phyloP scores from a whole-genome alignment of 73 alveolate species.

The Stentor roeselii region DNA sequence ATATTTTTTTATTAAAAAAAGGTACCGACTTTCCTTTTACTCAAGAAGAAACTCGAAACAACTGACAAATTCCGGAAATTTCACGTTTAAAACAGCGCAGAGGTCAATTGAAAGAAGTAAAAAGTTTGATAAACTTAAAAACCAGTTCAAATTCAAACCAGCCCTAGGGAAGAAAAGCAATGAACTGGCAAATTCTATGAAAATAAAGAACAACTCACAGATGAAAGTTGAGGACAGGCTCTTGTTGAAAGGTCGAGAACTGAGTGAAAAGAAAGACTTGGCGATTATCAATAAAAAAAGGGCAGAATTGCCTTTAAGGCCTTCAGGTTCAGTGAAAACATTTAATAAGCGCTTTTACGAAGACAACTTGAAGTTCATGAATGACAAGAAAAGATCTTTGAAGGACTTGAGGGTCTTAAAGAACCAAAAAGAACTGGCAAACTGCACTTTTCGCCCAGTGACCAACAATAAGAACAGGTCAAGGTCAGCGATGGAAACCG shows the following conservation, averaged over 20 bases:
- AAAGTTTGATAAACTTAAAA: neutral
- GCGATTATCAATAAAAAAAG: neutral
- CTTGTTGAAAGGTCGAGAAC: neutral
- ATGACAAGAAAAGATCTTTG: neutral
- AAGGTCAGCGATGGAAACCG: neutral
- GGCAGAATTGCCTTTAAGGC: neutral
- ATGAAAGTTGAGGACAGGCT: neutral
- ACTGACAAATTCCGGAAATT: neutral
- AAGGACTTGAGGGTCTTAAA: neutral
- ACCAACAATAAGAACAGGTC: neutral
- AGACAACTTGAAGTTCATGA: neutral
- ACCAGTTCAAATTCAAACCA: neutral
- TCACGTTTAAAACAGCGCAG: neutral
- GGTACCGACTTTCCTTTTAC: neutral
- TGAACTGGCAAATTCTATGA: neutral
- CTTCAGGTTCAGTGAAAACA: neutral
- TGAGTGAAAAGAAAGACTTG: neutral
- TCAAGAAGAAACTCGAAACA: neutral
- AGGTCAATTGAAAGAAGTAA: neutral
- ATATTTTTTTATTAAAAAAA: too few species aligned
- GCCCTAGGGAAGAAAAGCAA: neutral
- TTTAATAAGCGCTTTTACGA: neutral
- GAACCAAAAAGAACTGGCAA: neutral
- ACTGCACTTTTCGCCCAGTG: neutral
- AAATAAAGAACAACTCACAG: neutral